phyloP scores from a whole-genome alignment of 2,329 filamentous ascomycete genomes.

The Pseudogymnoascus sp. region DNA sequence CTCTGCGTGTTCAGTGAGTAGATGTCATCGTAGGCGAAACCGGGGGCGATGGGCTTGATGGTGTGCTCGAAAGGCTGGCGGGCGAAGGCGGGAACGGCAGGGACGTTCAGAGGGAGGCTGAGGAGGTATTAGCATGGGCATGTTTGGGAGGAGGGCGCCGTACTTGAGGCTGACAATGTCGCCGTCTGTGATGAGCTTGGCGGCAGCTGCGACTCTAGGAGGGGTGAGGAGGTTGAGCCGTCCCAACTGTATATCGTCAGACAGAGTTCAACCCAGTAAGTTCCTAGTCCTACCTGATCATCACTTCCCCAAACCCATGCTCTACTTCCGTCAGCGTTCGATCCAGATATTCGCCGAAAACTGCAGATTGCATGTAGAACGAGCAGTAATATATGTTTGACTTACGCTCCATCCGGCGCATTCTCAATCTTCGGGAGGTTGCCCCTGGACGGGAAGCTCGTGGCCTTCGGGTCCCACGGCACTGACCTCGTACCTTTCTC shows the following conservation, averaged over 20 bases:
- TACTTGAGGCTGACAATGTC: constrained; percentile 33
- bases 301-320: constrained; percentile 27
- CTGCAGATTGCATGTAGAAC: not conserved
- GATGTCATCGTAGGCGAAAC: constrained; percentile 48
- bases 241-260: constrained; percentile 27
- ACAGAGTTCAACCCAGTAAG: not conserved
- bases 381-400: not conserved
- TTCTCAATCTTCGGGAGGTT: constrained; percentile 23
- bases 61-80: constrained; percentile 28
- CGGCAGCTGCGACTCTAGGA: constrained; percentile 33
- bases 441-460: constrained; percentile 23
- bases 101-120: constrained; percentile 22
- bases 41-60: constrained; percentile 21
- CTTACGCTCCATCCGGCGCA: constrained; percentile 21
- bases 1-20: constrained; percentile 51
- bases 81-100: constrained; percentile 30
- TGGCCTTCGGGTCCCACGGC: constrained; percentile 24
- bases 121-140: not conserved
- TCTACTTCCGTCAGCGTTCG: constrained; percentile 9
- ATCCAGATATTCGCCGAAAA: not conserved
- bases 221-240: constrained; percentile 39
- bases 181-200: constrained; percentile 34
- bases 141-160: not conserved
- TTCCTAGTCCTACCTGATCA: constrained; percentile 18
- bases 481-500: constrained; percentile 15